Percentiles rank a stretch among this genome's conserved stretches.
These are phyloP conservation scores for Odonthalia washingtoniensis DNA, from an alignment of 31 red algal species.

Conservation along the genomic window DNA sequence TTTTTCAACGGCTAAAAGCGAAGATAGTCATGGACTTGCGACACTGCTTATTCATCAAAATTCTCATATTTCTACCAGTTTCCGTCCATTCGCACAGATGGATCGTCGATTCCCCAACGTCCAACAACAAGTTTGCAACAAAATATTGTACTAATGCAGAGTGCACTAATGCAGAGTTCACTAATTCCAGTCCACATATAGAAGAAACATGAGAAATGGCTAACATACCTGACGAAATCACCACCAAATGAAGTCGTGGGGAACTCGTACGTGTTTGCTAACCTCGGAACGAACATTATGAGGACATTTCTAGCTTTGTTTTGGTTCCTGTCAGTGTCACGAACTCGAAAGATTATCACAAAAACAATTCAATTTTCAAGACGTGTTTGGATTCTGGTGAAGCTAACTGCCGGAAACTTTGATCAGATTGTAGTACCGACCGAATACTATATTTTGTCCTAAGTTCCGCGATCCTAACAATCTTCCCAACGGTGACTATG, in stretches of 20 bases:
- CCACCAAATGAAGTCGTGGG: constrained; percentile 51
- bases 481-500: constrained; percentile 57
- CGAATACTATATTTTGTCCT: not conserved
- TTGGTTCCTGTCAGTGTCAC: not conserved
- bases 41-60: no score
- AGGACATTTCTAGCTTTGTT: not conserved
- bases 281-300: constrained; percentile 58
- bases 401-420: not conserved
- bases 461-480: constrained; percentile 30
- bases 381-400: not conserved
- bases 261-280: constrained; percentile 48
- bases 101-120: not conserved
- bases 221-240: not conserved
- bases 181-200: not conserved
- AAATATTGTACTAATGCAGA: not conserved
- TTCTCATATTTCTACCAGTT: no score
- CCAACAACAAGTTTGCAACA: not conserved
- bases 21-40: no score
- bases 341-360: not conserved
- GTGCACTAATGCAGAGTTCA: no score
- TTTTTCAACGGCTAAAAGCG: no score
- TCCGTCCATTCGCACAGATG: not conserved
- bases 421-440: not conserved
- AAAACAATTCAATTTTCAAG: not conserved
- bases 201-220: not conserved